A percentile compares a stretch with the other conserved stretches of the same genome.
phyloP scores from a whole-genome alignment of 768 basidiomycete genomes.

The Naematelia encephala region DNA sequence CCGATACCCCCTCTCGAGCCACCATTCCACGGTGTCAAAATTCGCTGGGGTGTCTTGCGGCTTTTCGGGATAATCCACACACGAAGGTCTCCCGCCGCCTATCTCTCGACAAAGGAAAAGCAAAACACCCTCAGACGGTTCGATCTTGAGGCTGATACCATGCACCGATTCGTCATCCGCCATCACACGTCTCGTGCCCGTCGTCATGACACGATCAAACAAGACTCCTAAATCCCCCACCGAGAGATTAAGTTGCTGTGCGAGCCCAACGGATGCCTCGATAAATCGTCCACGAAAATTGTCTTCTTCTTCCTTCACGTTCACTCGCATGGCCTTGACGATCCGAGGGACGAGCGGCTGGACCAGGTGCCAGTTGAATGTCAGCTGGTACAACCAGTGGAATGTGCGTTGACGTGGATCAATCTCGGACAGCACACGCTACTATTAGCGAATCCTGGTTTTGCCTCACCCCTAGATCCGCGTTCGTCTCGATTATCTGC shows the following conservation, averaged over 20 bases:
- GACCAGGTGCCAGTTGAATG: conserved; percentile 50
- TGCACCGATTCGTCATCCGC: conserved; percentile 43
- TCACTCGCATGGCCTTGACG: conserved; percentile 7
- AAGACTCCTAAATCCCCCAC: conserved; percentile 48
- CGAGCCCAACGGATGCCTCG: conserved; percentile 46
- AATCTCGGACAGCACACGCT: conserved; percentile 45
- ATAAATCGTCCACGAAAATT: conserved; percentile 47
- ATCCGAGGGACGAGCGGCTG: conserved; percentile 47
- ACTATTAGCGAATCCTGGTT: conserved; percentile 6
- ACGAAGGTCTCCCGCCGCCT: conserved; percentile 23
- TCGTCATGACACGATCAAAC: conserved; percentile 49
- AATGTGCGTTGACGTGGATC: conserved; percentile 49
- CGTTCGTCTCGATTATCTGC: conserved; percentile 50
- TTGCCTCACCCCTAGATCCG: conserved; percentile 37
- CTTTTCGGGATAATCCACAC: conserved; percentile 24
- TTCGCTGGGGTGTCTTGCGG: conserved; percentile 9
- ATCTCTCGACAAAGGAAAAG: conserved; percentile 50
- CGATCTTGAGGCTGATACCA: conserved; percentile 41
- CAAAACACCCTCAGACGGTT: conserved; percentile 49
- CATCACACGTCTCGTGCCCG: conserved; percentile 22
- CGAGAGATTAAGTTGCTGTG: conserved; percentile 45
- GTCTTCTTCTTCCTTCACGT: conserved; percentile 11
- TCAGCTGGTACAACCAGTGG: conserved; percentile 51
- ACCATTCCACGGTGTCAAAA: conserved; percentile 43
- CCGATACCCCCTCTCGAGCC: conserved; percentile 47